Evolutionary conservation across 225 moss, liverwort and hornwort genomes (phyloP).

Genomic region (Straminergon stramineum): DNA sequence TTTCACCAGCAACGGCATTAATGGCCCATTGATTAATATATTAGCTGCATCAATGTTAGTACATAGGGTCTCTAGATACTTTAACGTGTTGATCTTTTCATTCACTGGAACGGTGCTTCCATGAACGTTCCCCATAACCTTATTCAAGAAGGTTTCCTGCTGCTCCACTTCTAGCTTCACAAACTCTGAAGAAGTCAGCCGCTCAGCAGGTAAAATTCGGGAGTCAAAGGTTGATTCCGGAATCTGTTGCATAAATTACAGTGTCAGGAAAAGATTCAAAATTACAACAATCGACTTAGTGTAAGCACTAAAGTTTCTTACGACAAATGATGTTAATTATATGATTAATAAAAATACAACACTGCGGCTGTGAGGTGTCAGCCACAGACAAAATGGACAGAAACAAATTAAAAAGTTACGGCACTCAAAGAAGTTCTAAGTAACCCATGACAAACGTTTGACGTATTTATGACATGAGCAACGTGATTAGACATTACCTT

Average conservation of each 20-base stretch:
- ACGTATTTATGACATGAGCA: neutral
- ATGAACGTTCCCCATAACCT: slow-evolving; percentile 61
- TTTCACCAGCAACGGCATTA: slow-evolving; percentile 90
- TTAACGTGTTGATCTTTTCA: slow-evolving; percentile 82
- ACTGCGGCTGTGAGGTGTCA: neutral
- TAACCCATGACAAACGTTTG: neutral
- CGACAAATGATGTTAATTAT: neutral
- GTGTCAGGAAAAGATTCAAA: neutral
- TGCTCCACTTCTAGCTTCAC: slow-evolving; percentile 60
- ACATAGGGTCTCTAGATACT: slow-evolving; percentile 74
- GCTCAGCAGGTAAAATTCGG: slow-evolving; percentile 71
- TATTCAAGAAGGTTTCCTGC: slow-evolving; percentile 57
- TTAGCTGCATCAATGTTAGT: slow-evolving; percentile 87
- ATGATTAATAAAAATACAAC: neutral
- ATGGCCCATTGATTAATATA: slow-evolving; percentile 79
- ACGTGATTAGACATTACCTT: slow-evolving; percentile 21
- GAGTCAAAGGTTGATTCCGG: slow-evolving; percentile 63
- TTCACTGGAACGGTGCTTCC: slow-evolving; percentile 55
- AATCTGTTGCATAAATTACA: slow-evolving; percentile 17
- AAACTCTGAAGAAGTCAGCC: slow-evolving; percentile 50
- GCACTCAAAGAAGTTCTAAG: neutral
- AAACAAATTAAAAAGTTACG: neutral
- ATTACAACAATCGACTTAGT: neutral
- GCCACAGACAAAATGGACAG: neutral
- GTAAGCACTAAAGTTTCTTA: neutral